Conservation (phyloP, 2,329 filamentous ascomycete genomes). For the Daldinia sp. region DNA sequence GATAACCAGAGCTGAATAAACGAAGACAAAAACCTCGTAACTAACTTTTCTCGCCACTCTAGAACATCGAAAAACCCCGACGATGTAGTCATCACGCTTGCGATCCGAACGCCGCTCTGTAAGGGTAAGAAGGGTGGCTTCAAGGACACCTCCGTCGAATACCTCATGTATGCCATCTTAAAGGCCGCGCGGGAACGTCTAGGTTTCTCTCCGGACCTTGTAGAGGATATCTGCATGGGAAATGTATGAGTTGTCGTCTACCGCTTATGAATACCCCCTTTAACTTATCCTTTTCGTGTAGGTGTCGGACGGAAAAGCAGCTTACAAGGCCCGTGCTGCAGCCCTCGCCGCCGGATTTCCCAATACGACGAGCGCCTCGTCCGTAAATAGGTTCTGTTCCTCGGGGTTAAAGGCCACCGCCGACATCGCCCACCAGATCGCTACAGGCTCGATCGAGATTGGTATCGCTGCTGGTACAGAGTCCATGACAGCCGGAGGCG, state of each 20-base stretch:
- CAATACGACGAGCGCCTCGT: constrained; percentile 84
- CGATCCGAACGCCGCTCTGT: constrained; percentile 86
- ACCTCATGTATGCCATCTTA: constrained; percentile 83
- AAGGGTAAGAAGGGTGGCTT: constrained; percentile 93
- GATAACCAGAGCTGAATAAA: neutral
- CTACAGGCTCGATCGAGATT: constrained; percentile 82
- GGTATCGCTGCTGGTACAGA: constrained; percentile 92
- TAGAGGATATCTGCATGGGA: constrained; percentile 92
- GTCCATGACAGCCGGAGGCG: constrained; percentile 82
- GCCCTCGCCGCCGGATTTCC: constrained; percentile 93
- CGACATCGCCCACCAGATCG: constrained; percentile 92
- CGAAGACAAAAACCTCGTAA: constrained; percentile 25
- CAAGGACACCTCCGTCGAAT: constrained; percentile 93
- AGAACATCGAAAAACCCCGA: constrained; percentile 94
- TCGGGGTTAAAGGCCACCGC: constrained; percentile 95
- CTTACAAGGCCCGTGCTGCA: constrained; percentile 91
- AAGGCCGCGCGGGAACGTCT: constrained; percentile 79
- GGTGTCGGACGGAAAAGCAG: constrained; percentile 86
- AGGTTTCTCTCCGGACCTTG: constrained; percentile 80
- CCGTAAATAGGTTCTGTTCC: constrained; percentile 96
- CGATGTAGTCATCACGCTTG: constrained; percentile 95
- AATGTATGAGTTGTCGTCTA: constrained; percentile 72
- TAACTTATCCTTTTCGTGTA: constrained; percentile 49
- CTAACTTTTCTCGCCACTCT: constrained; percentile 37
- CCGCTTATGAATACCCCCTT: neutral